Percentiles rank a stretch among this genome's conserved stretches.
phyloP scores from a whole-genome alignment of 305 asterid species.

The Caryopteris hybrid region DNA sequence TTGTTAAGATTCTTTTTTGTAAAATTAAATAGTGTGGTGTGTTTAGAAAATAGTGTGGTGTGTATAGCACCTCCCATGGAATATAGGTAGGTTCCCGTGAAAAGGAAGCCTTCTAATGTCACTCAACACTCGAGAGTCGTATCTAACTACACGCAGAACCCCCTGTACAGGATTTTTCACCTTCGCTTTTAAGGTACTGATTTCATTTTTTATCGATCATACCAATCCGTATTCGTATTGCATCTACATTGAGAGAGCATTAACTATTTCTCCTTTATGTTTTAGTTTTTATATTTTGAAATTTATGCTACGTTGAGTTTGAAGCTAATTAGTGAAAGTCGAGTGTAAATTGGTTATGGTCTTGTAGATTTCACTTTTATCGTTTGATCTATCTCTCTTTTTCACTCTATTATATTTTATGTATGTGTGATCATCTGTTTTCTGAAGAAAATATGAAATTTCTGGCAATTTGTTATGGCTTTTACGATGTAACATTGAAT shows the following conservation, averaged over 20 bases:
- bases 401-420: neutral
- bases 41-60: no score
- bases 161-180: no score
- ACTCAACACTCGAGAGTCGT: no score
- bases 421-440: neutral
- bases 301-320: neutral
- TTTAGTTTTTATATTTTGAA: neutral
- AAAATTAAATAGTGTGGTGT: no score
- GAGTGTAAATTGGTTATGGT: neutral
- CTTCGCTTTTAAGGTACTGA: no score
- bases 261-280: neutral
- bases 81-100: no score
- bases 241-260: neutral
- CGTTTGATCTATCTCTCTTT: neutral
- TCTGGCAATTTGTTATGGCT: neutral
- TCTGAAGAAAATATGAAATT: neutral
- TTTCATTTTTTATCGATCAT: no score
- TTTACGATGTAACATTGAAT: neutral
- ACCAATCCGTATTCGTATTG: neutral
- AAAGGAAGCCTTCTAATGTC: no score
- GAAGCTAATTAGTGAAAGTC: conserved; percentile 2
- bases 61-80: no score
- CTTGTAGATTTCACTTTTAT: neutral
- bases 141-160: no score
- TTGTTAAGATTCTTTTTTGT: no score